These are phyloP conservation scores for Westerdykella sp. DNA, from an alignment of 2,329 filamentous ascomycete species.

Conservation along the genomic window DNA sequence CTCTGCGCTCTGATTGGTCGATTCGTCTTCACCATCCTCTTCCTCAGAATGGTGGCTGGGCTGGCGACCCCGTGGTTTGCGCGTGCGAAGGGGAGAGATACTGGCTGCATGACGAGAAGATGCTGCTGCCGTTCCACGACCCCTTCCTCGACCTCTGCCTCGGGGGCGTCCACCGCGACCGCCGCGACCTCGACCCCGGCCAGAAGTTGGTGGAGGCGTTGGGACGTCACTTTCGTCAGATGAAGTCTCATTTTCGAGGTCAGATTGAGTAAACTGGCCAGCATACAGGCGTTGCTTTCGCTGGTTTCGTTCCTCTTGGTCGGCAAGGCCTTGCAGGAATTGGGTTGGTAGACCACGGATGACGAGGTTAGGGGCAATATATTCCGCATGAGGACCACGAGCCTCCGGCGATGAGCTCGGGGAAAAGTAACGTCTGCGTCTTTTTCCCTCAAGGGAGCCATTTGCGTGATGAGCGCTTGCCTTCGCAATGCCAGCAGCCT, in stretches of 20 bases:
- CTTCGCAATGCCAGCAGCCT: conserved; percentile 3
- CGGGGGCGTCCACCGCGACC: conserved; percentile 21
- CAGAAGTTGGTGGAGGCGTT: conserved; percentile 10
- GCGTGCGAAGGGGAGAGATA: conserved; percentile 24
- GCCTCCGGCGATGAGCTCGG: conserved; percentile 15
- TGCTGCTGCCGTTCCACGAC: conserved; percentile 14
- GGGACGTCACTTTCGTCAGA: conserved; percentile 21
- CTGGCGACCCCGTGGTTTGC: conserved; percentile 28
- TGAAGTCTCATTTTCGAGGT: conserved; percentile 2
- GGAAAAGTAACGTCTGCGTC: no score
- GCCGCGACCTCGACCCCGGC: conserved; percentile 21
- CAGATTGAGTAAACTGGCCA: conserved; percentile 2
- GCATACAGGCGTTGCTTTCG: neutral
- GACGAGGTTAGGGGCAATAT: conserved; percentile 27
- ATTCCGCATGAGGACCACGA: conserved; percentile 27
- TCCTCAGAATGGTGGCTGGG: conserved; percentile 30
- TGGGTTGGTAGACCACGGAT: conserved; percentile 30
- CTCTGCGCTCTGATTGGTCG: conserved; percentile 31
- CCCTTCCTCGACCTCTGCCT: conserved; percentile 21
- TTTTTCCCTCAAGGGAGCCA: neutral
- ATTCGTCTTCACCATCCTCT: conserved; percentile 29
- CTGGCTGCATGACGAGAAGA: conserved; percentile 9
- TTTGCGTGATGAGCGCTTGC: neutral
- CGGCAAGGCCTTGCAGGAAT: conserved; percentile 23
- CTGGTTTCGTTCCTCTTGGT: conserved; percentile 14